Evolutionary conservation across 495 filamentous ascomycete genomes (phyloP), one percentile per base, ranked within the genome.

Genomic region (Recurvomyces mirabilis): DNA sequence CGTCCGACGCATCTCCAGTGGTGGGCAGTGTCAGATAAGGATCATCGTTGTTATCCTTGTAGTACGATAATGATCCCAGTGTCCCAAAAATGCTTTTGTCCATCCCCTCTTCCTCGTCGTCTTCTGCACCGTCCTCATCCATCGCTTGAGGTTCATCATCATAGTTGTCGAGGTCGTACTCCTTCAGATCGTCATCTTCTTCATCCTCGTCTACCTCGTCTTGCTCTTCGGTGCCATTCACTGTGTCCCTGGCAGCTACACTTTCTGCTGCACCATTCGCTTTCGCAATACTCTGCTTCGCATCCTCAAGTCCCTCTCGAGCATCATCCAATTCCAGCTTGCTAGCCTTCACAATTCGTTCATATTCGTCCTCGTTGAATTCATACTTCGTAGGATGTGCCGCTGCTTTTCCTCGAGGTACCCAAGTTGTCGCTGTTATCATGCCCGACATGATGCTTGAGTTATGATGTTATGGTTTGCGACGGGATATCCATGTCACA

Each of bases 141-240:
- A 87, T 84, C 59, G 88, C 94, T 60, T 94, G 85, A 60, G 38
- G 43, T 21, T 48, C 45, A 53, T 82, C 82, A 48, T 93, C 86
- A 57, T 96, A 99, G 60, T 94, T 79, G 45, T 96, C 93, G 34
- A 99, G 68, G 58, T 99, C 77, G 60, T 94, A 96, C 62, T 96
- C 87, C 60, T 85, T 88, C 9, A 99, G 71, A 59, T 93, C 86
- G 53, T 88, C 84, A 52, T 93, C 87, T 40, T 84, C 74, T n/a
- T 24, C 19, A 11, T 7, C 40, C 9, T 26, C 42, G 38, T 43
- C 41, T 1, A 43, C 20, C 28, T 59, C 59, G 35, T 60, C 45
- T 23, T 48, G 26, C 24, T 38, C 31, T 11, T 39, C 18, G 11
- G 28, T 25, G 32, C 46, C 39, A 33, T 54, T 59, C 17, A 49